A percentile compares a stretch with the other conserved stretches of the same genome.
Conservation (phyloP, 805 yeast species). For the Metschnikowia henanensis region DNA sequence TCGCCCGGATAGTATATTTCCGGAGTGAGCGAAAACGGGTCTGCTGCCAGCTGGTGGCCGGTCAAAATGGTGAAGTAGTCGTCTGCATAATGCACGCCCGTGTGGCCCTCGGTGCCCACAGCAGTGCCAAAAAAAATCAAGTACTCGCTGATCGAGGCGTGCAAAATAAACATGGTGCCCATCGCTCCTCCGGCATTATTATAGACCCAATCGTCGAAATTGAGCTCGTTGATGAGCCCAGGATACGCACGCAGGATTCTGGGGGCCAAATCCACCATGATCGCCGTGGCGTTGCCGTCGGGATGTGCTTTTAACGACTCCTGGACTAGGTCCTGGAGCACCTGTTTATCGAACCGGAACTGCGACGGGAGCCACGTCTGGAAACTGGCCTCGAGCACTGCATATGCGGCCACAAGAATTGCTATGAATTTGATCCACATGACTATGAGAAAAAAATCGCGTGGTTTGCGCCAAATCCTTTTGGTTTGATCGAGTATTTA, state of each 20-base stretch:
- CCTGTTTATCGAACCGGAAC: slow-evolving; percentile 69
- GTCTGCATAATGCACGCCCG: slow-evolving; percentile 95
- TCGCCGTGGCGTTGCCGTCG: slow-evolving; percentile 57
- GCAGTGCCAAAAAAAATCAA: slow-evolving; percentile 92
- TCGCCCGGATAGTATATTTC: slow-evolving; percentile 87
- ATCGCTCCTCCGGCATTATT: slow-evolving; percentile 99
- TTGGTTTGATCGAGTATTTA: background rate
- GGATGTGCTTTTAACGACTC: slow-evolving; percentile 54
- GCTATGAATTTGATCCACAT: slow-evolving; percentile 19
- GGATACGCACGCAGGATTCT: slow-evolving; percentile 57
- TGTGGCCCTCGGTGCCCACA: slow-evolving; percentile 93
- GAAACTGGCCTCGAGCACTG: slow-evolving; percentile 42
- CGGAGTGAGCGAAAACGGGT: slow-evolving; percentile 59
- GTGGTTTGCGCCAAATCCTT: background rate
- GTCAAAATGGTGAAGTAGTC: slow-evolving; percentile 90
- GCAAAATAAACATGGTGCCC: slow-evolving; percentile 94
- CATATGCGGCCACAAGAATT: slow-evolving; percentile 28
- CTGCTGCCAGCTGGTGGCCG: slow-evolving; percentile 78
- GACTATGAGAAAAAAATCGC: background rate
- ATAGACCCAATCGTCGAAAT: slow-evolving; percentile 87
- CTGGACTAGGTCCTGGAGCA: slow-evolving; percentile 57
- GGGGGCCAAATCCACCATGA: slow-evolving; percentile 62
- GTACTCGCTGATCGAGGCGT: slow-evolving; percentile 93
- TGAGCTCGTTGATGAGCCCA: slow-evolving; percentile 65
- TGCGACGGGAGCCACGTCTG: slow-evolving; percentile 67